phyloP scores from a whole-genome alignment of 176 grass and related monocot genomes.

The Ensete ventricosum region DNA sequence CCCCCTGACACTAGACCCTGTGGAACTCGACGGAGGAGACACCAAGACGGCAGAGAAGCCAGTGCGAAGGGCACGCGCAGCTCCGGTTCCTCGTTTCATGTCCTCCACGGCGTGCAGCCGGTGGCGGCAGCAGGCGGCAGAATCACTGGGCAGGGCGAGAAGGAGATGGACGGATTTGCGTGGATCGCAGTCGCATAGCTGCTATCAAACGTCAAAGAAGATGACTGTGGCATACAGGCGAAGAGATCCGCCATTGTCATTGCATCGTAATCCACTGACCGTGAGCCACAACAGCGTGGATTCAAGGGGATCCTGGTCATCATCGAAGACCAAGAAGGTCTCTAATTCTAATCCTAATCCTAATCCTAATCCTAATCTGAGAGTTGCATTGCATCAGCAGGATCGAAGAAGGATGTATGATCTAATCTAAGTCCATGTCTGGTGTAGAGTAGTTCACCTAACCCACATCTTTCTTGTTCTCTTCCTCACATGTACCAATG shows the following conservation, averaged over 20 bases:
- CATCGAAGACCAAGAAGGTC: constrained; percentile 30
- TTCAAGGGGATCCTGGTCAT: constrained; percentile 34
- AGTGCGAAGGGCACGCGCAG: constrained; percentile 22
- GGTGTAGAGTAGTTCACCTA: too few relatives aligned
- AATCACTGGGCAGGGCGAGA: constrained; percentile 14
- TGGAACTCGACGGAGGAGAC: constrained; percentile 12
- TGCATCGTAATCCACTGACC: constrained; percentile 32
- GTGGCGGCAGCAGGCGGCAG: constrained; percentile 45
- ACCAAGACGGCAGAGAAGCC: constrained; percentile 28
- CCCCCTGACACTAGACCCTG: too few relatives aligned
- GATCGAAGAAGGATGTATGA: constrained; percentile 73
- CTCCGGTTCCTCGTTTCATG: constrained; percentile 66
- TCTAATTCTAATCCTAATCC: neutral
- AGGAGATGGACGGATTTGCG: constrained; percentile 34
- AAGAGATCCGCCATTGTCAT: constrained; percentile 10
- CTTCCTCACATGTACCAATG: too few relatives aligned
- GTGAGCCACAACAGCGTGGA: constrained; percentile 48
- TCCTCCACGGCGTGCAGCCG: constrained; percentile 59
- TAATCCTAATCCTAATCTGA: constrained; percentile 19
- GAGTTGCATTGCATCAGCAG: constrained; percentile 35
- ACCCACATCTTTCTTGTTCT: too few relatives aligned
- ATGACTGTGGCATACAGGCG: constrained; percentile 28
- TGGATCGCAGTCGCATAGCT: constrained; percentile 43
- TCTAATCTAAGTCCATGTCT: constrained; percentile 4
- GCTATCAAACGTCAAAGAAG: constrained; percentile 30